These are phyloP conservation scores for Penicillium palitans DNA, from an alignment of 2,329 filamentous ascomycete species.

Conservation along the genomic window DNA sequence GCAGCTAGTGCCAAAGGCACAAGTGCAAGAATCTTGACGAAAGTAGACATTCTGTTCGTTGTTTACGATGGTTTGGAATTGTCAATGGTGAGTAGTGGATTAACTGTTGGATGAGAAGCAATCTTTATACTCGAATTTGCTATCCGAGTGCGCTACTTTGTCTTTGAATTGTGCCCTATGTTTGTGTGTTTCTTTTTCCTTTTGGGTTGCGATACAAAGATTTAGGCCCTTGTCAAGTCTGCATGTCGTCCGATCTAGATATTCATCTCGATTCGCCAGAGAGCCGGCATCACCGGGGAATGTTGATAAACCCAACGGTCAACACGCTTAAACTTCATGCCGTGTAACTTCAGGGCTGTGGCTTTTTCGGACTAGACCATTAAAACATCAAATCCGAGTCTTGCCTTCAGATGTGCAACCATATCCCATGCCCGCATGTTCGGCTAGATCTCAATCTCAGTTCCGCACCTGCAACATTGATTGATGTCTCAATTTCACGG, in stretches of 20 bases:
- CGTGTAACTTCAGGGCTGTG: neutral
- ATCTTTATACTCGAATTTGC: conserved; percentile 2
- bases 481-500: neutral
- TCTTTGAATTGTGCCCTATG: neutral
- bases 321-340: neutral
- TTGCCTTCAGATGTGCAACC: neutral
- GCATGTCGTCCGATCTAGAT: neutral
- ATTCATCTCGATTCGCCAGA: neutral
- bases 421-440: neutral
- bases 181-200: neutral
- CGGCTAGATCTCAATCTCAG: neutral
- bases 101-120: neutral
- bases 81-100: neutral
- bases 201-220: neutral
- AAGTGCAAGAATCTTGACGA: neutral
- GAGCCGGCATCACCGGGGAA: neutral
- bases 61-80: neutral
- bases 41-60: neutral
- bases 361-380: neutral
- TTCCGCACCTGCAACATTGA: neutral
- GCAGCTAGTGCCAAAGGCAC: conserved; percentile 5
- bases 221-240: neutral
- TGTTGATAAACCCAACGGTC: neutral
- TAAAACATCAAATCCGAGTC: too few relatives aligned
- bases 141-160: neutral